Base-by-base conservation (phyloP, 2,329 filamentous ascomycete species). In the Helicocarpus griseus region DNA sequence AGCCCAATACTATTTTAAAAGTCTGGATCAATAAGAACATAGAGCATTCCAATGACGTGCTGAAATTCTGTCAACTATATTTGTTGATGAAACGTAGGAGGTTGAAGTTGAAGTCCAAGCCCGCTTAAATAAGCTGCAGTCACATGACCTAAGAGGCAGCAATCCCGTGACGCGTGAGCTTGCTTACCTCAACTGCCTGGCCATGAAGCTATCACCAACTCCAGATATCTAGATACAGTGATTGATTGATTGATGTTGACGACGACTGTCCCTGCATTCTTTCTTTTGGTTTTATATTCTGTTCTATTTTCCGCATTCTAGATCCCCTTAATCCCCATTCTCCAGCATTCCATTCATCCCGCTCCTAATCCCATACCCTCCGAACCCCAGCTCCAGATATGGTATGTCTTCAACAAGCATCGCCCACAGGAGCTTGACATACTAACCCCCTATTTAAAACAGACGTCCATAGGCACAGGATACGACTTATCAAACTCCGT, bases 401-500 rank as follows among this genome's bases (percentile, higher is more conserved):
- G 50, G 50, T 52, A 28, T 21, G 46, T 41, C 36, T n/a, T 21
- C 39, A 14, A 26, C n/a, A 13, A 49, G n/a, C 35, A n/a, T 26
- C 9, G 2, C 29, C 31, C 21, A 44, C 26, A 21, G 28, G 51
- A 54, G 53, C 56, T 60, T 58, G 63, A 50, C 33, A 4, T 21
- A 29, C 35, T 53, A 39, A 46, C 39, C 44, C 39, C 35, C 28
- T 17, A 19, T 35, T 35, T 46, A 14, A 29, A 35, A 26, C 56
- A 98, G 93, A 98, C 93, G 67, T 98, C 93, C 68, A 98, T 98
- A 86, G 93, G 93, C 69, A 98, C 93, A 65, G 93, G 93, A 68
- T 98, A 98, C 77, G 93, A 98, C 82, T 86, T 98, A 65, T 89
- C 89, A 70, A 98, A 98, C 81, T 97, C 93, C 67, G 94, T 97